Evolutionary conservation across 1,139 yeast species (phyloP), one percentile per base, ranked within the genome.

Genomic region (Pichia sp.): DNA sequence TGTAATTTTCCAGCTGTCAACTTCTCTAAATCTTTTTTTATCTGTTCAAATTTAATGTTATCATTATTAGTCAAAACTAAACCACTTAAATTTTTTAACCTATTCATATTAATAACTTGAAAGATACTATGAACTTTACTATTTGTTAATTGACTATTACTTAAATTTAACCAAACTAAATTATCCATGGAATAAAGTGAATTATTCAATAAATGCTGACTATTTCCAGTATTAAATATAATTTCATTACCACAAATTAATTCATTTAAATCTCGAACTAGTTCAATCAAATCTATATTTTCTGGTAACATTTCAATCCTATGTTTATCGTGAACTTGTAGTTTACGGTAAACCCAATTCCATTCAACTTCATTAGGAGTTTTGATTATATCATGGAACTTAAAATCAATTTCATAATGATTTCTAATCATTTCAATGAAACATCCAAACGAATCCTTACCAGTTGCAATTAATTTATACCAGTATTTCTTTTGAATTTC

Each of bases 281-380:
- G 38, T 1, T 42, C 51, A 7, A 14, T n/a, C 14, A 56, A 19
- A 27, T 54, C 53, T 30, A 56, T 34, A 45, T 56, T 56, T 16
- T 29, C 46, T 4, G 58, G 55, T 25, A 56, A 25, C 46, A 49
- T 49, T 29, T 56, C 58, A 27, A 56, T 42, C 11, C 58, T 22
- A 29, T 56, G 57, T 14, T 38, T 47, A 1, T 41, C 30, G 22
- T 33, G 16, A 9, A 38, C 18, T 18, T 42, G 50, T 16, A 56
- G 33, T n/a, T 54, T 56, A 14, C 36, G 42, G 8, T 47, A 46
- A 31, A 54, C 53, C 58, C 58, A 56, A 14, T 46, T 30, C 43
- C 49, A 46, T n/a, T 51, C 51, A 29, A 36, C 22, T n/a, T 46
- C 36, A 3, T 19, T 36, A 8, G 27, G n/a, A 14, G 31, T 36